Base-by-base conservation (phyloP, 2,329 filamentous ascomycete species). In the Fusarium anthophilum region DNA sequence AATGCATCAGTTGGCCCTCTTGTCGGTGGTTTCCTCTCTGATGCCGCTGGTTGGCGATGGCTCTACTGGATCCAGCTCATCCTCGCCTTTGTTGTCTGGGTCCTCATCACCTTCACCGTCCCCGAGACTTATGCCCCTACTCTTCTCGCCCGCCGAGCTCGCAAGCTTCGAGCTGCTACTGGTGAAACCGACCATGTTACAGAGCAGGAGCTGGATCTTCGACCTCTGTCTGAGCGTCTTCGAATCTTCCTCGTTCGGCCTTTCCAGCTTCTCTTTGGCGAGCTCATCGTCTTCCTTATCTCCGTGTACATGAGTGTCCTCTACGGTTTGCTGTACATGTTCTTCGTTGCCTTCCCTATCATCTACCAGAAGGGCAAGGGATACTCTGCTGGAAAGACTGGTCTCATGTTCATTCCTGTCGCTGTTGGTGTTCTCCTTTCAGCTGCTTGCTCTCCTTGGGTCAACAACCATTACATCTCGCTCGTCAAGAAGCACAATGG, bases 1-100 rank as follows among this genome's bases (percentile, higher is more conserved):
- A 1, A 9, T 30, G 5, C 24, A 43, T 7, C 48, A 86, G 84
- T 93, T 73, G 92, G 92, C 69, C 92, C 93, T 13, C 87, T 97
- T 2, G 88, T 92, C 12, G 95, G 94, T 74, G 94, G 94, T 17
- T 97, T 91, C 80, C 85, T 96, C 4, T 87, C 88, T 13, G 92
- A 95, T 75, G 89, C 88, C 2, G 83, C 86, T 1, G 92, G 92
- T 43, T 96, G 94, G 94, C 86, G 94, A 74, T 96, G 93, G 93
- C 86, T 96, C 0, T 96, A 96, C 84, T 96, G 93, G 92, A 89
- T 97, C 76, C 94, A 96, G 79, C 85, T 96, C 17, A 97, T 97
- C 78, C 80, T 96, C 18, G 86, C 92, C 32, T 91, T 87, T 20
- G 80, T 91, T 55, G 89, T 92, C 76, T 96, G 92, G 90, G 69